Evolutionary conservation across 2,329 filamentous ascomycete species (phyloP).

Genomic region (Chaetomium sp.): DNA sequence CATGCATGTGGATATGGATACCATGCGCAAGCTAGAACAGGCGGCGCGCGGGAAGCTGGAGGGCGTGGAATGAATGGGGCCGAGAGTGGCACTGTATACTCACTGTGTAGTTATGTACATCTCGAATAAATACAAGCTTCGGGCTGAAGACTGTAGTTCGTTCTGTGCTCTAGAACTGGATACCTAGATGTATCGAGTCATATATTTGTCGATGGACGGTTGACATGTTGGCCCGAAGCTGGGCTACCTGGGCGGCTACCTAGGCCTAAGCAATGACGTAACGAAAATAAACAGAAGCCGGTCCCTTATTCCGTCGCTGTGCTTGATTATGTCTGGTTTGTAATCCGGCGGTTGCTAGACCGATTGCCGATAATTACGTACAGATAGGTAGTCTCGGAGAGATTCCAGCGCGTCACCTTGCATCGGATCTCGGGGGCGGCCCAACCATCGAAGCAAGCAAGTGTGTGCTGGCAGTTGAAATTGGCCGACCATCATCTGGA

Average conservation of each 20-base stretch:
- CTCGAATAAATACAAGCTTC: too few species aligned
- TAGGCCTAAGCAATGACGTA: too few species aligned
- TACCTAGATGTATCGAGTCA: too few species aligned
- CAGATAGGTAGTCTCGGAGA: background rate
- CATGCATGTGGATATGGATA: background rate
- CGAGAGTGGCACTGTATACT: background rate
- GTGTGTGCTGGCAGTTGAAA: background rate
- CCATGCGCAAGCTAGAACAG: background rate
- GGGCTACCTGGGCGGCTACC: too few species aligned
- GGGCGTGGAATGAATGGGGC: background rate
- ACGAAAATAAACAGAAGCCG: background rate
- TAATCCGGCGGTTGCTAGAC: slow-evolving; percentile 12
- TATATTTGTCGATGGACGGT: too few species aligned
- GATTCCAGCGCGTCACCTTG: slow-evolving; percentile 10
- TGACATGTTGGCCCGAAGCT: too few species aligned
- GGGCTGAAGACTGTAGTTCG: too few species aligned
- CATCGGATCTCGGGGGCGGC: background rate
- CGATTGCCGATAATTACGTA: slow-evolving; percentile 13
- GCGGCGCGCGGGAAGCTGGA: background rate
- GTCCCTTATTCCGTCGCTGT: background rate
- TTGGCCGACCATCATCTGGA: background rate
- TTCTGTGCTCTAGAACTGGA: too few species aligned
- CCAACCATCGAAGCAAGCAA: background rate
- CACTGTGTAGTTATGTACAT: background rate
- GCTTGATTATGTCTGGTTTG: slow-evolving; percentile 1